Conservation (phyloP, 495 filamentous ascomycete genomes). For the Aeminium ludgeri region DNA sequence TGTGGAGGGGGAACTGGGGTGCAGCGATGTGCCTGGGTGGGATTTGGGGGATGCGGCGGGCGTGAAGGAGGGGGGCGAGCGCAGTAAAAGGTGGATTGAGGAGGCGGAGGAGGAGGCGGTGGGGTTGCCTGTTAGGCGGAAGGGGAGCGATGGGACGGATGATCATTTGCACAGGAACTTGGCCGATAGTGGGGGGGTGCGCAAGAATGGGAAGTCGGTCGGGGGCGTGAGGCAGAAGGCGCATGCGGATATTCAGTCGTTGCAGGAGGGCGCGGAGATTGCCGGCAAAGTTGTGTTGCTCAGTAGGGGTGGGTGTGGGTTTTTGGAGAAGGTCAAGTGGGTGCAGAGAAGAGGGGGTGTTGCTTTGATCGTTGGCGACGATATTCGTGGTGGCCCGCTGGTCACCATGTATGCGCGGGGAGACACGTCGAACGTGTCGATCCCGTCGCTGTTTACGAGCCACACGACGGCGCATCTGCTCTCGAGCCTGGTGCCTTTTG, state of each 20-base stretch:
- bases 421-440: conserved; percentile 85
- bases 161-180: conserved; percentile 69
- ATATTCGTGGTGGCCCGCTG: conserved; percentile 65
- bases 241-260: conserved; percentile 86
- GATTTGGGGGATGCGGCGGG: conserved; percentile 17
- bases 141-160: conserved; percentile 72
- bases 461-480: conserved; percentile 86
- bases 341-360: conserved; percentile 75
- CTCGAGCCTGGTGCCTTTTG: conserved; percentile 68
- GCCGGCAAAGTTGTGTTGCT: conserved; percentile 79
- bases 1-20: conserved; percentile 78
- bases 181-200: conserved; percentile 30
- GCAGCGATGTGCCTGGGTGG: conserved; percentile 95
- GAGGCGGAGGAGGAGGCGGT: conserved; percentile 1
- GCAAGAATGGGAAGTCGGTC: conserved; percentile 16
- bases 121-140: neutral
- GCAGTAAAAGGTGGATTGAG: neutral
- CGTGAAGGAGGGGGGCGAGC: conserved; percentile 1
- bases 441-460: conserved; percentile 87
- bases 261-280: conserved; percentile 91
- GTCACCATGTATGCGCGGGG: conserved; percentile 95
- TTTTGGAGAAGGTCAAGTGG: conserved; percentile 95
- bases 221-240: conserved; percentile 29
- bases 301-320: conserved; percentile 86
- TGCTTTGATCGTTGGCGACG: conserved; percentile 86